Base-by-base conservation (phyloP, 345 rosid species). In the Euphorbia peplus region DNA sequence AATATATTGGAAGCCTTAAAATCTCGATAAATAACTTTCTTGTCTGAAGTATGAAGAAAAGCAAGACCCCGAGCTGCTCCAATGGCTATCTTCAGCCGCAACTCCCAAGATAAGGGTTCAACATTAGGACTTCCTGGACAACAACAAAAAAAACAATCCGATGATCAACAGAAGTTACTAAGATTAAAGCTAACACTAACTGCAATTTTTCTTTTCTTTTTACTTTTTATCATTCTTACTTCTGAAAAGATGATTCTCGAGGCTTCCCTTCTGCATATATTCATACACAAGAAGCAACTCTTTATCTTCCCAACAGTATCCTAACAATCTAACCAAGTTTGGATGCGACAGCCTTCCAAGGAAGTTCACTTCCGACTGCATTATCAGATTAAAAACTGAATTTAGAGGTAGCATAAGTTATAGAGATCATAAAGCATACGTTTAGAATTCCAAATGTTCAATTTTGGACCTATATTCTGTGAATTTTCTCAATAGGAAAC, bases 41-140 rank as follows among this genome's bases (percentile, higher is more conserved):
- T 83, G 16, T 89, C 88, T 16, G 84, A 88, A 48, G 83, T 63
- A 72, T 93, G 98, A 47, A 89, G 81, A 78, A 86, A 89, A 22
- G 86, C 85, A 55, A 93, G 84, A 60, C 92, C 97, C 53, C 82
- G 84, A 63, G 96, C 96, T 30, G 97, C 92, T 81, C 92, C 97
- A 60, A 82, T 77, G 29, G 83, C 86, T 72, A 89, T 89, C 78
- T 83, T 86, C 52, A 93, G 83, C 78, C 96, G 74, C n/a, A 83
- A 70, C 19, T 91, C 89, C 96, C 98, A 93, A 55, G 95, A 83
- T 19, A 93, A 74, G 35, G 97, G 90, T 54, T 88, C 90, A 46
- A 80, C 67, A 26, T 69, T 54, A 60, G 78, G 79, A 79, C 68
- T 82, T 55, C 80, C 90, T 82, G 82, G 59, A 74, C 19, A 75